Evolutionary conservation across 2,329 filamentous ascomycete genomes (phyloP), one percentile per base, ranked within the genome.

Genomic region (Anisogramma anomala): DNA sequence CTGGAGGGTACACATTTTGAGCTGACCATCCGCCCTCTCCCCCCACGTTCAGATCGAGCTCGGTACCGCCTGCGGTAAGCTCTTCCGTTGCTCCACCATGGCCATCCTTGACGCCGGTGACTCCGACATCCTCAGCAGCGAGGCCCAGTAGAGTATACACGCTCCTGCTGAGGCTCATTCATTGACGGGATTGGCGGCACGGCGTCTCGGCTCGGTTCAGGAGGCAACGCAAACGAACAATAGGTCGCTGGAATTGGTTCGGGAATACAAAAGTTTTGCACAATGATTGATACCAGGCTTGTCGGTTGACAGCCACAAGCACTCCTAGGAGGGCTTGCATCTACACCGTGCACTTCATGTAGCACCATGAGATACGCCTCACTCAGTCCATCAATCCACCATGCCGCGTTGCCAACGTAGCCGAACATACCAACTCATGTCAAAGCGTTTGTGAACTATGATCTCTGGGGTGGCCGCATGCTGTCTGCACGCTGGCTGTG

Each of bases 61-160:
- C 55, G 91, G 91, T 62, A 96, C 88, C 63, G 88, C 87, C 57
- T 95, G 88, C 73, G 91, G 91, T 76, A 96, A 96, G 77, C 83
- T 98, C 64, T 98, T 94, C 83, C 79, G 87, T 58, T 94, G 85
- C 80, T 89, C 85, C 55, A 94, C 88, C 69, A 93, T 98, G 84
- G 82, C 88, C 58, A 83, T 96, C 63, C 73, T 96, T 55, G 91
- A 98, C 69, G 87, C 88, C 64, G 91, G 89, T 79, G 84, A 96
- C 79, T 94, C 86, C 56, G 91, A 98, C 69, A 98, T 98, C 68
- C 78, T 98, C 58, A 81, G 72, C 69, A 79, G 85, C 67, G 78
- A 79, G 65, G 66, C 71, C 61, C 69, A 73, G 58, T 82, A 80
- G 68, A 49, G 50, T 17, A 14, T 7, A 15, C 7, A 9, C 7